Percentiles rank a stretch among this genome's conserved stretches.
Conservation (phyloP, 305 asterid species). For the Fraxinus latifolia region DNA sequence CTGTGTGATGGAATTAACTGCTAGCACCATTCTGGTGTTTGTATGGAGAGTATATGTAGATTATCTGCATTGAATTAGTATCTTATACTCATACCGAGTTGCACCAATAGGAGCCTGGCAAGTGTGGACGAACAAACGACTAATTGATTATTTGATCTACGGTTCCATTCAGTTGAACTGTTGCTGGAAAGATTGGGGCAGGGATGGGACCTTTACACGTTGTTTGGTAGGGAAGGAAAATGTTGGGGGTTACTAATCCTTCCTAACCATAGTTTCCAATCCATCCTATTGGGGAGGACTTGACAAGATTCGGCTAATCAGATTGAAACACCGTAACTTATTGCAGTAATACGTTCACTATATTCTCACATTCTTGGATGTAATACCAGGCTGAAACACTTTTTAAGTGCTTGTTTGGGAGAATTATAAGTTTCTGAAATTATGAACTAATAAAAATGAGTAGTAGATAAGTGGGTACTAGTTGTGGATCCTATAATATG, state of each 20-base stretch:
- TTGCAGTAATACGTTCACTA: neutral
- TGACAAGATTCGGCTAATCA: neutral
- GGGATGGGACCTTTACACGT: neutral
- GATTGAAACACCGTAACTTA: neutral
- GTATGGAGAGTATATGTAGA: neutral
- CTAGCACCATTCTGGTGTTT: neutral
- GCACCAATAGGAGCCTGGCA: constrained; percentile 2
- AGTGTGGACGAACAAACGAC: constrained; percentile 6
- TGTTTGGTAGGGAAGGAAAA: neutral
- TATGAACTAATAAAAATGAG: neutral
- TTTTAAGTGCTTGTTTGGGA: neutral
- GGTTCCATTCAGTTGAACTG: neutral
- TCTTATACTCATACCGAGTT: neutral
- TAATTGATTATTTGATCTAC: neutral
- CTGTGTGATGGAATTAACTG: neutral
- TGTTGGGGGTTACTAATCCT: neutral
- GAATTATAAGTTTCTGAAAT: neutral
- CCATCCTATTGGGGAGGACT: neutral
- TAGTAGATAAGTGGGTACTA: neutral
- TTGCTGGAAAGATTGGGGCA: neutral
- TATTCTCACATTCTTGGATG: neutral
- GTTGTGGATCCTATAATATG: neutral
- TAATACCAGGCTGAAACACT: neutral
- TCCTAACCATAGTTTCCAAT: neutral
- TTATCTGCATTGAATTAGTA: neutral